Base-by-base conservation (phyloP, 371 early-diverging fungal genomes). In the Coemansia sp. region DNA sequence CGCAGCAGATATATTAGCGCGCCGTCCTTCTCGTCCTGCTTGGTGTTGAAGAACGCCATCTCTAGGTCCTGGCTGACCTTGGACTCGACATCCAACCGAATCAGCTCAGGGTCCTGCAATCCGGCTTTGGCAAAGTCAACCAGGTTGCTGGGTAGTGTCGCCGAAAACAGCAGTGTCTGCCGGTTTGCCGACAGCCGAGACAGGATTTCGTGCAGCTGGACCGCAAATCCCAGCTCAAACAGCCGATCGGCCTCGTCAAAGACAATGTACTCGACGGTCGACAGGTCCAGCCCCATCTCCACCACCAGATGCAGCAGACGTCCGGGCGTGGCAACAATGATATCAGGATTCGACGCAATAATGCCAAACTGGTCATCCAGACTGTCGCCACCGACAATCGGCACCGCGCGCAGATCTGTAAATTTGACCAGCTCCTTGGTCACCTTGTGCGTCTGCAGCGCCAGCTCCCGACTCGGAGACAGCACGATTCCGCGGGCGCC, bases 231-330 rank as follows among this genome's bases (percentile, higher is more conserved):
- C 83, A 96, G 88, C 80, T 98, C 99, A 75, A 99, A 95, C 53
- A 99, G 79, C 14, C 97, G 87, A 86, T 97, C 99, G 5, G 98
- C 98, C 79, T 99, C 99, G 80, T 99, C 99, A 83, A 99, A 94
- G 1, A 99, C 98, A 63, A 99, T 84, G 68, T 94, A 96, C 79
- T 96, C 93, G 41, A 99, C 87, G 4, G 90, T 88, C 61, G 86
- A 84, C 52, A 97, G 68, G 67, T 91, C 92, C 58, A 95, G 71
- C 51, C 90, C 89, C 88, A 93, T 95, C 80, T 98, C 99, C 4
- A 94, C 89, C n/a, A 93, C 83, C 80, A 98, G 85, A 79, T 99
- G 95, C 68, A 94, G 82, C 53, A 99, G 80, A 77, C 99, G 92
- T 72, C 99, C 99, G 3, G 99, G 99, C 0, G 99, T 99, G 5